phyloP scores from a whole-genome alignment of 345 rosid species.

The Reutealis trisperma region DNA sequence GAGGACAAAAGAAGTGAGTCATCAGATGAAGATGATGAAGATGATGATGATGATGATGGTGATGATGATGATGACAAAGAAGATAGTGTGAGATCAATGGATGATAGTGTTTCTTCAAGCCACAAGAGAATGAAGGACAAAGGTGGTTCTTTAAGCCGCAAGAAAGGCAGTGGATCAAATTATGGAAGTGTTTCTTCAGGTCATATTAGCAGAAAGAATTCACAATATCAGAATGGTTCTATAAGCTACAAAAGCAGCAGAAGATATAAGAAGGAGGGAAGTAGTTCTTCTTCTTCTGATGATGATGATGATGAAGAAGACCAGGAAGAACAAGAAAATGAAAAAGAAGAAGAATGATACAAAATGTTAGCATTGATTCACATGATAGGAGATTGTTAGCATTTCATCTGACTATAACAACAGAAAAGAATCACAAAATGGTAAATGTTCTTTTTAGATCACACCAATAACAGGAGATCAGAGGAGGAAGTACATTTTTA shows the following conservation, averaged over 20 bases:
- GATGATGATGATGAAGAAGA: not conserved
- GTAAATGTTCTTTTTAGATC: not conserved
- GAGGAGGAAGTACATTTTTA: not conserved
- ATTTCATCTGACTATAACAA: not conserved
- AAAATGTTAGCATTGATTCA: not conserved
- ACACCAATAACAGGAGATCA: not conserved
- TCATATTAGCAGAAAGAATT: not conserved
- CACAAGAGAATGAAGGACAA: not conserved
- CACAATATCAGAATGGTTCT: not conserved
- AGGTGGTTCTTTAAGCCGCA: not conserved
- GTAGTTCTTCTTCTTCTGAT: too few relatives aligned
- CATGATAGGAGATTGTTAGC: not conserved
- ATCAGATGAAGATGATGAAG: not conserved
- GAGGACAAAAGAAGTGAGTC: not conserved
- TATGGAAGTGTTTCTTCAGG: slow-evolving; percentile 1
- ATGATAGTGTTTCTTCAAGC: not conserved
- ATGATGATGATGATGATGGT: not conserved
- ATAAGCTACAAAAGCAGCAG: not conserved
- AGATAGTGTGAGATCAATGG: not conserved
- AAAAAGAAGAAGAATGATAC: not conserved
- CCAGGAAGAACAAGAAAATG: too few relatives aligned
- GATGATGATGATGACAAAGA: not conserved
- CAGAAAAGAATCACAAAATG: not conserved
- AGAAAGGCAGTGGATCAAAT: not conserved
- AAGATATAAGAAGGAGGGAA: too few relatives aligned